Evolutionary conservation across 495 filamentous ascomycete genomes (phyloP).

Genomic region (Pyrenula massariospora): DNA sequence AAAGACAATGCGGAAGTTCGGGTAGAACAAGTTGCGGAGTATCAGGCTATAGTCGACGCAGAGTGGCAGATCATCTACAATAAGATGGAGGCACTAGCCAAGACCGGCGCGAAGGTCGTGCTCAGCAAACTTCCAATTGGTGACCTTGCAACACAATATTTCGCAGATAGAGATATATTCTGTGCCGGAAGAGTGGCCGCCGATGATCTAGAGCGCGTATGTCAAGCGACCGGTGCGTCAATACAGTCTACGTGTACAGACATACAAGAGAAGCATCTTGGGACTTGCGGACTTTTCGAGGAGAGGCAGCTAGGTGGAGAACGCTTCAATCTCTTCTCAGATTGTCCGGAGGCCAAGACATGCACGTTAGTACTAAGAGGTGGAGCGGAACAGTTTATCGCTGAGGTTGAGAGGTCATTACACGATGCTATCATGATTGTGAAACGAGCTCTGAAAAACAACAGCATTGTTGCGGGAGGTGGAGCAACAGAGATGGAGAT

Average conservation of each 20-base stretch:
- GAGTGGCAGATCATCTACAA: conserved; percentile 99
- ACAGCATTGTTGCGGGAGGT: conserved; percentile 87
- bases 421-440: conserved; percentile 99
- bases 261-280: conserved; percentile 79
- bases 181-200: conserved; percentile 88
- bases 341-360: conserved; percentile 88
- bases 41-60: conserved; percentile 97
- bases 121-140: conserved; percentile 96
- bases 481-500: conserved; percentile 96
- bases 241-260: conserved; percentile 96
- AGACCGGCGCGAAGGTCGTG: conserved; percentile 92
- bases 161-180: conserved; percentile 96
- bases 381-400: conserved; percentile 97
- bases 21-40: conserved; percentile 96
- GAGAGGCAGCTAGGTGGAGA: conserved; percentile 96
- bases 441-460: conserved; percentile 89
- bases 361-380: conserved; percentile 93
- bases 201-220: conserved; percentile 92
- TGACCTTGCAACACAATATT: conserved; percentile 91
- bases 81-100: conserved; percentile 88
- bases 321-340: conserved; percentile 96
- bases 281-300: conserved; percentile 82
- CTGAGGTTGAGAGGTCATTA: conserved; percentile 90
- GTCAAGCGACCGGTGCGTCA: conserved; percentile 83
- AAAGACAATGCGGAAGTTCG: conserved; percentile 98